phyloP scores from a whole-genome alignment of 306 rosid genomes.

The Mucuna pruriens region DNA sequence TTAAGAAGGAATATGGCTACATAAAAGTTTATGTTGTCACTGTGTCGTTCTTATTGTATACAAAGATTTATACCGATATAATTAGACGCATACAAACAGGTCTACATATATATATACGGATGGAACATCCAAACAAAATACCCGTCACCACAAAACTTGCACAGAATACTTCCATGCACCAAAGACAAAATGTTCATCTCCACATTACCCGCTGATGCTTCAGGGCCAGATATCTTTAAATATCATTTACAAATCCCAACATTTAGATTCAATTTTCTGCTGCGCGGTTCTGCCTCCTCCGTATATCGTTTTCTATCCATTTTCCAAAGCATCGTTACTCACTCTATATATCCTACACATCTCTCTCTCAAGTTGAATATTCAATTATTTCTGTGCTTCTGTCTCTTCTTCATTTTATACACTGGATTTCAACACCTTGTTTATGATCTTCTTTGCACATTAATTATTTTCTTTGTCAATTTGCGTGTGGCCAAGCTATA shows the following conservation, averaged over 20 bases:
- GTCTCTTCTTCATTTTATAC: neutral
- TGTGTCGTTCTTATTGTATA: slow-evolving; percentile 11
- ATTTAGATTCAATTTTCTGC: slow-evolving; percentile 7
- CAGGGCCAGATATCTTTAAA: slow-evolving; percentile 51
- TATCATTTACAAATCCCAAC: slow-evolving; percentile 41
- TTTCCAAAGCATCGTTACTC: slow-evolving; percentile 3
- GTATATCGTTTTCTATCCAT: slow-evolving; percentile 26
- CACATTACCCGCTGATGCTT: slow-evolving; percentile 40
- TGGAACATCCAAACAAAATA: slow-evolving; percentile 43
- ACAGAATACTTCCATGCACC: slow-evolving; percentile 32
- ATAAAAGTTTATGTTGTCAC: slow-evolving; percentile 29
- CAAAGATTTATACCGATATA: slow-evolving; percentile 20
- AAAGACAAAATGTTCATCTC: slow-evolving; percentile 65
- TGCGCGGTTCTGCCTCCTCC: neutral
- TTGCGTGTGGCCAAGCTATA: neutral
- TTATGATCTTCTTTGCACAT: neutral
- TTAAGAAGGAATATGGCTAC: neutral
- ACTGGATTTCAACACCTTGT: neutral
- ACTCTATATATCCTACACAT: neutral
- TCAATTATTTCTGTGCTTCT: slow-evolving; percentile 1
- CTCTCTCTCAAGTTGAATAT: neutral
- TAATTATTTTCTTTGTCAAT: neutral
- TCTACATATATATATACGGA: slow-evolving; percentile 12
- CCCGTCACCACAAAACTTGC: slow-evolving; percentile 51
- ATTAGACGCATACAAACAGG: neutral